Percentiles rank a stretch among this genome's conserved stretches.
Conservation (phyloP, 371 early-diverging fungal genomes). For the Blakeslea trispora region DNA sequence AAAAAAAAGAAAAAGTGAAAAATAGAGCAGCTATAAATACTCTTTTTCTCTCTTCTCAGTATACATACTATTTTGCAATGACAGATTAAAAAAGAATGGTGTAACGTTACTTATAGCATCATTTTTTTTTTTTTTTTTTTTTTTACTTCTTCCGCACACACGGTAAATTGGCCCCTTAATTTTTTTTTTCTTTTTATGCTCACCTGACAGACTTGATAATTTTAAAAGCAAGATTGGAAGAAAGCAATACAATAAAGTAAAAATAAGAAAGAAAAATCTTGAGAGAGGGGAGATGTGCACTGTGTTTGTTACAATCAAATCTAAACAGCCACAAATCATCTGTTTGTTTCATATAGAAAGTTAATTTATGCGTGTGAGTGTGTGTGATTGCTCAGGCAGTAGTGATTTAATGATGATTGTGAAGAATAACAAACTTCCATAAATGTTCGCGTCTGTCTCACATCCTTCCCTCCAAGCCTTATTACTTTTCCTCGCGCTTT, state of each 20-base stretch:
- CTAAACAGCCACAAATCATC: slow-evolving; percentile 11
- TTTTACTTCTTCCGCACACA: slow-evolving; percentile 3
- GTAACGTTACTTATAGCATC: slow-evolving; percentile 19
- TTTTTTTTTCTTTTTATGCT: too few relatives aligned
- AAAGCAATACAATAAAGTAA: not conserved
- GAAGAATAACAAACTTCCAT: slow-evolving; percentile 22
- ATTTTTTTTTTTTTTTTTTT: slow-evolving; percentile 8
- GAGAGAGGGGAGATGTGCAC: slow-evolving; percentile 3
- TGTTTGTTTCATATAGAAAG: slow-evolving; percentile 16
- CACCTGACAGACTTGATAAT: not conserved
- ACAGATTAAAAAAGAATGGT: slow-evolving; percentile 8
- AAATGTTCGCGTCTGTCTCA: slow-evolving; percentile 15
- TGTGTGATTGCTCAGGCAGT: not conserved
- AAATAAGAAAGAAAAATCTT: slow-evolving; percentile 4
- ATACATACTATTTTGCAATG: not conserved
- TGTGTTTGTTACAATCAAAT: not conserved
- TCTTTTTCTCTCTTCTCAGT: not conserved
- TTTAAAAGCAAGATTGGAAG: not conserved
- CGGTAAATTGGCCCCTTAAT: not conserved
- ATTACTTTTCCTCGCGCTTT: too few relatives aligned
- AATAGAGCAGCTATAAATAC: slow-evolving; percentile 13
- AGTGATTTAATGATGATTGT: slow-evolving; percentile 10
- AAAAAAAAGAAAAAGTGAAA: slow-evolving; percentile 8
- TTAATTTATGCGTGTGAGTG: too few relatives aligned
- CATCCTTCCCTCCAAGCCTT: not conserved